phyloP scores from a whole-genome alignment of 331 rosid species.

The Prunus yedoensis region DNA sequence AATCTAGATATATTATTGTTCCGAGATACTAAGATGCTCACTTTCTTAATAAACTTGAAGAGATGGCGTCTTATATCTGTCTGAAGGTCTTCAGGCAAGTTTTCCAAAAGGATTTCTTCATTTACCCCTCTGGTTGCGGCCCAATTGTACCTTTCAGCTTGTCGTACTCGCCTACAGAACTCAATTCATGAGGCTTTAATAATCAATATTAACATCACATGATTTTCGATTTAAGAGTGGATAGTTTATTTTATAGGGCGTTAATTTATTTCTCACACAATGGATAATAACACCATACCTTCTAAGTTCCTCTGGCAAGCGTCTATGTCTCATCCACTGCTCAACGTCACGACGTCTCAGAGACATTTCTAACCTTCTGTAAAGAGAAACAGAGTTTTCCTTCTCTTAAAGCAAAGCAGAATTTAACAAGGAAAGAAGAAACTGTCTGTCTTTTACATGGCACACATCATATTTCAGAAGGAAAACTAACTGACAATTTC shows the following conservation, averaged over 20 bases:
- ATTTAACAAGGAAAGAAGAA: not conserved
- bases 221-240: not conserved
- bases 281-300: conserved; percentile 34
- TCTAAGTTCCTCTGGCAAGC: conserved; percentile 58
- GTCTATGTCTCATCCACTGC: conserved; percentile 92
- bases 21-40: conserved; percentile 29
- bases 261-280: not conserved
- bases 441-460: not conserved
- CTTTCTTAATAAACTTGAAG: conserved; percentile 67
- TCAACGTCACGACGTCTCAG: conserved; percentile 79
- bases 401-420: conserved; percentile 2
- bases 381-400: not conserved
- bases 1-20: not conserved
- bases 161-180: conserved; percentile 58
- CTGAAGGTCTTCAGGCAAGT: conserved; percentile 83
- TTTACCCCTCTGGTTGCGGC: conserved; percentile 91
- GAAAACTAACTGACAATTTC: not conserved
- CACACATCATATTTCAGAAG: not conserved
- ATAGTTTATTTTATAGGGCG: not conserved
- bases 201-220: not conserved
- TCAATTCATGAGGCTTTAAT: not conserved
- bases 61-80: conserved; percentile 87
- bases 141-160: conserved; percentile 75
- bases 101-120: conserved; percentile 66
- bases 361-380: conserved; percentile 78